Evolutionary conservation across 106 monocot species (phyloP).

Genomic region (Phalaenopsis aphrodite): DNA sequence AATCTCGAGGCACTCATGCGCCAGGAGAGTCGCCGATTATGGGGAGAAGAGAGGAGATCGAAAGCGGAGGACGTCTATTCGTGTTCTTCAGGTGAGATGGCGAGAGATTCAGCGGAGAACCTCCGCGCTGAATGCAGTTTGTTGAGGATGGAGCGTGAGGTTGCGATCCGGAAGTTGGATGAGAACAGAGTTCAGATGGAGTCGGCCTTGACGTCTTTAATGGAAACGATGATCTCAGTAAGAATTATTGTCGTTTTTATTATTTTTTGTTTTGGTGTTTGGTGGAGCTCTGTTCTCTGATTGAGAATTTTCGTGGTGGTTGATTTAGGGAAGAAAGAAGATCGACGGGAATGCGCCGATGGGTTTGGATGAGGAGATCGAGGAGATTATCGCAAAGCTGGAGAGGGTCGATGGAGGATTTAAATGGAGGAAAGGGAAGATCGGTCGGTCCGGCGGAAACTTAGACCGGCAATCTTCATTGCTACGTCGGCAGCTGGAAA

Average conservation of each 20-base stretch:
- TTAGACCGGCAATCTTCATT: constrained; percentile 46
- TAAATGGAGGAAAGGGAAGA: constrained; percentile 6
- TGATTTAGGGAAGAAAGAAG: constrained; percentile 49
- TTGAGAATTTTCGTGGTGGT: neutral
- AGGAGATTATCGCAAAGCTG: constrained; percentile 40
- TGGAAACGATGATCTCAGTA: constrained; percentile 45
- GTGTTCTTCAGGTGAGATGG: constrained; percentile 5
- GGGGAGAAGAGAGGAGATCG: neutral
- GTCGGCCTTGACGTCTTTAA: constrained; percentile 31
- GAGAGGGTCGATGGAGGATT: constrained; percentile 18
- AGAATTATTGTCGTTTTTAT: neutral
- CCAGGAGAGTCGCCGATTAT: constrained; percentile 12
- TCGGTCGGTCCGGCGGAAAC: constrained; percentile 18
- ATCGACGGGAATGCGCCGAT: constrained; percentile 32
- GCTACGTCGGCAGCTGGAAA: constrained; percentile 43
- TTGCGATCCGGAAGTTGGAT: constrained; percentile 43
- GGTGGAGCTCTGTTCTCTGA: too few relatives aligned
- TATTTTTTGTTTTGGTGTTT: neutral
- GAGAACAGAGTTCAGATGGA: constrained; percentile 28
- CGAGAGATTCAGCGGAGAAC: constrained; percentile 19
- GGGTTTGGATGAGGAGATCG: constrained; percentile 28
- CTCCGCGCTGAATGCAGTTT: constrained; percentile 66
- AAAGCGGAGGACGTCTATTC: neutral
- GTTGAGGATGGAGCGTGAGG: constrained; percentile 45
- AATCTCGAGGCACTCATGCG: constrained; percentile 27